Evolutionary conservation across 2,329 filamentous ascomycete genomes (phyloP).

Genomic region (Xylaria sp.): DNA sequence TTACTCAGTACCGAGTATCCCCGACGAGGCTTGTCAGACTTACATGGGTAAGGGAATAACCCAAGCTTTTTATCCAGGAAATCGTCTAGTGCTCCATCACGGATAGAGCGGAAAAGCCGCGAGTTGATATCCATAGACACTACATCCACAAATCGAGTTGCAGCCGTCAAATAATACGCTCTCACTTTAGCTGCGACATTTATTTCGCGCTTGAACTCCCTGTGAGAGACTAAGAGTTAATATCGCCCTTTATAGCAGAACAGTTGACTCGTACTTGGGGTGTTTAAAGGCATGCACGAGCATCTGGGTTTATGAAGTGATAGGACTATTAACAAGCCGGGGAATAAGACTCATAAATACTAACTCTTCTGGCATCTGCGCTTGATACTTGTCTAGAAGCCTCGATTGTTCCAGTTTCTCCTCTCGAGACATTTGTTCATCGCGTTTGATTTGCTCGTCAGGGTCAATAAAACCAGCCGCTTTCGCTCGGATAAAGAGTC

Average conservation of each 20-base stretch:
- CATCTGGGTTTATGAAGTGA: no score
- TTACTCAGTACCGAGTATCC: constrained; percentile 13
- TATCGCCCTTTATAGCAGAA: no score
- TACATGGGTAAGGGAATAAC: constrained; percentile 15
- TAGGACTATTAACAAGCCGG: no score
- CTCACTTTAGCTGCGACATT: constrained; percentile 64
- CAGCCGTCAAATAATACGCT: constrained; percentile 70
- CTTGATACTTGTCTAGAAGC: constrained; percentile 46
- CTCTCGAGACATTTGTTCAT: constrained; percentile 49
- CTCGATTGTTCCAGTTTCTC: constrained; percentile 50
- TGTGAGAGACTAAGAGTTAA: no score
- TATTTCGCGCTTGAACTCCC: constrained; percentile 61
- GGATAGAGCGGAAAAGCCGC: constrained; percentile 23
- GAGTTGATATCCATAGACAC: constrained; percentile 35
- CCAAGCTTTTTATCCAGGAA: constrained; percentile 29
- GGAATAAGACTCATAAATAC: no score
- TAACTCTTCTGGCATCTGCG: constrained; percentile 60
- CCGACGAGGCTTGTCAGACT: constrained; percentile 12
- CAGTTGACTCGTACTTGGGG: no score
- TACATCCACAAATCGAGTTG: constrained; percentile 64
- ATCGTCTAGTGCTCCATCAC: constrained; percentile 19
- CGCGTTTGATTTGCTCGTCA: constrained; percentile 36
- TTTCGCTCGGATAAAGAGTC: constrained; percentile 54
- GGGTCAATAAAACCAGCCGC: constrained; percentile 38
- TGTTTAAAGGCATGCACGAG: no score